These are phyloP conservation scores for Backusella parvicylindrica DNA, from an alignment of 192 early-diverging fungal genomes.

Conservation along the genomic window DNA sequence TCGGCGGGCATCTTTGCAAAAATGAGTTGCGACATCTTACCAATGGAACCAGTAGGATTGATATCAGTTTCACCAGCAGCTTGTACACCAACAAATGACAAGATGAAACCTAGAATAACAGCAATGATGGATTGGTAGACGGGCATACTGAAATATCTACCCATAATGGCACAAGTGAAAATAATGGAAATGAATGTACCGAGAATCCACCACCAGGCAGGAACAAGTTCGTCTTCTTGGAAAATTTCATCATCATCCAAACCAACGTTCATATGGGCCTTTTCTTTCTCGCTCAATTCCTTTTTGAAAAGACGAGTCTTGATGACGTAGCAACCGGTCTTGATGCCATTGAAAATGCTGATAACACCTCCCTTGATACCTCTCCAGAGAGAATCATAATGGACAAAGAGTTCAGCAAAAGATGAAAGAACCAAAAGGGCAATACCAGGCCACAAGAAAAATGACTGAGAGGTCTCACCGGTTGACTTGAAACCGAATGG, in stretches of 20 bases:
- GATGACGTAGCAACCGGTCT: constrained; percentile 1
- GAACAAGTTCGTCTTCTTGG: constrained; percentile 46
- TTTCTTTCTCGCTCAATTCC: constrained; percentile 8
- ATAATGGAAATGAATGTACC: constrained; percentile 51
- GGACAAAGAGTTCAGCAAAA: constrained; percentile 55
- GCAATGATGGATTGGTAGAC: constrained; percentile 58
- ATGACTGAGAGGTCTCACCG: constrained; percentile 52
- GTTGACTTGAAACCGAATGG: constrained; percentile 27
- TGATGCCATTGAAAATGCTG: background rate
- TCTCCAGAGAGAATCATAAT: constrained; percentile 40
- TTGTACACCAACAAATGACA: constrained; percentile 64
- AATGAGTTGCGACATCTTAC: constrained; percentile 62
- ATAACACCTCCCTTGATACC: constrained; percentile 38
- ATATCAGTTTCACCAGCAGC: constrained; percentile 65
- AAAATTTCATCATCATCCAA: constrained; percentile 39
- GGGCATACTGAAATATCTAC: constrained; percentile 49
- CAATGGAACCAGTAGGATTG: constrained; percentile 61
- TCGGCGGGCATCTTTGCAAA: constrained; percentile 54
- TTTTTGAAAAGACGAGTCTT: constrained; percentile 6
- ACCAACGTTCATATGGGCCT: background rate
- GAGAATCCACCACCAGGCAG: constrained; percentile 48
- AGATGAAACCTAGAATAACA: constrained; percentile 59
- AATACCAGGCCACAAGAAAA: constrained; percentile 72
- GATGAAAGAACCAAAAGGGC: constrained; percentile 61
- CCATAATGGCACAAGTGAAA: constrained; percentile 55